Conservation (phyloP, 805 yeast genomes). For the Barnettozyma californica region DNA sequence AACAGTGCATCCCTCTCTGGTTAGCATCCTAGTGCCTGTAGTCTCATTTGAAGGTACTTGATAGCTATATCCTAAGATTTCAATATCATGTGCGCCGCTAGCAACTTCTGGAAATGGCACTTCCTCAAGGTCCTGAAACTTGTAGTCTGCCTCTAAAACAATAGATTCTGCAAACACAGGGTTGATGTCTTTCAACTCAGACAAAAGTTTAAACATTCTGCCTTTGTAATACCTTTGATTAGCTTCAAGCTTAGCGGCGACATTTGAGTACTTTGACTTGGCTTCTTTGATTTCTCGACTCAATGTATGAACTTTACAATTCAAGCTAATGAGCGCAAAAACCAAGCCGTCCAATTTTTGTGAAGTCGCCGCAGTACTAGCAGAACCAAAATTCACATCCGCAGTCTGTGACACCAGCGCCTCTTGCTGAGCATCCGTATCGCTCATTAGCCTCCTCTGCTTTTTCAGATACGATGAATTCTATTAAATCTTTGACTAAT, state of each 20-base stretch:
- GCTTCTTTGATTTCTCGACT: background rate
- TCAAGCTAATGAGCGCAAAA: slow-evolving; percentile 1
- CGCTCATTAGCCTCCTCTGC: background rate
- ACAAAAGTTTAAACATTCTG: background rate
- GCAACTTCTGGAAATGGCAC: background rate
- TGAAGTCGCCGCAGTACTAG: background rate
- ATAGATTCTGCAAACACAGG: background rate
- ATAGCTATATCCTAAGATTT: background rate
- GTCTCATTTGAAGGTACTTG: background rate
- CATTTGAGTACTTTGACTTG: background rate
- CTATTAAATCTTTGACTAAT: background rate
- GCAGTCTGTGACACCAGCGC: background rate
- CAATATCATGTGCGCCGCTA: background rate
- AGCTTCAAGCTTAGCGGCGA: background rate
- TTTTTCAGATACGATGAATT: too few relatives aligned
- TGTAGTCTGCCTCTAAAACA: background rate
- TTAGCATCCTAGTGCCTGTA: too few relatives aligned
- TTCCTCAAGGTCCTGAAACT: background rate
- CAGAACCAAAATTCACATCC: background rate
- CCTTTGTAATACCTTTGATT: slow-evolving; percentile 1
- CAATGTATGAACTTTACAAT: background rate
- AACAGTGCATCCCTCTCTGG: background rate
- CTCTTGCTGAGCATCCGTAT: background rate
- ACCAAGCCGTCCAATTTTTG: background rate
- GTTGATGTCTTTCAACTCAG: background rate